Base-by-base conservation (phyloP, 805 yeast species). In the Diddensiella caesifluorescens region DNA sequence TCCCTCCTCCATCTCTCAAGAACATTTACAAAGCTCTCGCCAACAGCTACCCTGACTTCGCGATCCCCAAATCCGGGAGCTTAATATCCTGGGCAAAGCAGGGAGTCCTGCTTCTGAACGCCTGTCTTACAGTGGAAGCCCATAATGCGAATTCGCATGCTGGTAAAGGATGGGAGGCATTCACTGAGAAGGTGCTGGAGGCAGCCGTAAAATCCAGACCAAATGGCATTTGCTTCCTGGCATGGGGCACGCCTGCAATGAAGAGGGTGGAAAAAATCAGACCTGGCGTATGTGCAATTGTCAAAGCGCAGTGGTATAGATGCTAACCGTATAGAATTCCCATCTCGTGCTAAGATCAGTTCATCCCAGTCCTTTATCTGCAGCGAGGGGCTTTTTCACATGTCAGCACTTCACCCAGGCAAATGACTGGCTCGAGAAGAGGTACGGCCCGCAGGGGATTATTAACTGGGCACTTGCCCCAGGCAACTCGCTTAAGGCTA, bases 321-420 rank as follows among this genome's bases (percentile, higher is more conserved):
- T 25, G 9, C 27, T 25, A 25, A 25, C 12, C 4, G 35, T 21
- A 12, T 28, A 45, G 32, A 32, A 33, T 5, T 29, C 40, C 12
- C 70, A 68, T 41, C 47, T 73, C 31, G 75, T 85, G 0, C 63
- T 92, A 21, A 74, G 73, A 47, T 71, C 87, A 0, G 97, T 88
- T 0, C 99, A 92, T 62, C 99, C 99, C 0, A 83, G 95, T 21
- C 99, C 99, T 1, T 65, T 92, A 38, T 83, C 95, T 48, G 98
- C 98, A 0, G 71, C 82, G 15, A 67, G 94, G 32, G 95, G 92
- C 2, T 92, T 83, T 61, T 89, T 90, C 53, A 79, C 79, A 2
- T 78, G 83, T 51, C 64, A 68, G 18, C 96, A 87, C 55, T 90
- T 88, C 61, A 69, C 60, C 39, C 72, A 74, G 55, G 78, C 90